Conservation (phyloP, 192 early-diverging fungal species). For the Umbelopsis sp. region DNA sequence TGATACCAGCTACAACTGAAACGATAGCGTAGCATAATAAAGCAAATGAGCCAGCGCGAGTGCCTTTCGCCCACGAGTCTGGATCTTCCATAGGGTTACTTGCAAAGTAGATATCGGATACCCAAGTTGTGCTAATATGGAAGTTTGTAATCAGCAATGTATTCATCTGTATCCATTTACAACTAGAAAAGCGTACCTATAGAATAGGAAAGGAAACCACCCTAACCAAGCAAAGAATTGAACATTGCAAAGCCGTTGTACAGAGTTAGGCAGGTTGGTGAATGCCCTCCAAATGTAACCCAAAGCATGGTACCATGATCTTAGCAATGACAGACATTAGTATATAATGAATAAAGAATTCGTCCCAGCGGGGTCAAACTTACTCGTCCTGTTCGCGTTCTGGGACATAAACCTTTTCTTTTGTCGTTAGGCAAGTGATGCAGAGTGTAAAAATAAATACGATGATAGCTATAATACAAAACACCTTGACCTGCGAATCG, state of each 20-base stretch:
- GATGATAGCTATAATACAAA: constrained; percentile 73
- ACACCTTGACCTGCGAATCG: constrained; percentile 74
- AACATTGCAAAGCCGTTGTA: constrained; percentile 80
- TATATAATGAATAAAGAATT: neutral
- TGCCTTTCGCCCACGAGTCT: constrained; percentile 48
- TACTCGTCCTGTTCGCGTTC: constrained; percentile 40
- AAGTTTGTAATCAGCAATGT: neutral
- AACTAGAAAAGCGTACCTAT: constrained; percentile 57
- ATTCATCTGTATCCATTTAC: neutral
- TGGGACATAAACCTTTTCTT: constrained; percentile 46
- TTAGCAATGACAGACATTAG: constrained; percentile 3
- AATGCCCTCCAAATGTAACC: constrained; percentile 59
- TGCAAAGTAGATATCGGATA: constrained; percentile 54
- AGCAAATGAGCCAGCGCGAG: constrained; percentile 85
- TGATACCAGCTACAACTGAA: constrained; percentile 62
- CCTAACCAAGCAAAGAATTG: constrained; percentile 97
- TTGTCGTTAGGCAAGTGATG: constrained; percentile 67
- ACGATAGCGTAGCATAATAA: constrained; percentile 78
- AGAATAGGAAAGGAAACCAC: constrained; percentile 97
- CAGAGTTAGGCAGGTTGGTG: constrained; percentile 63
- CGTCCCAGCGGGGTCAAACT: neutral
- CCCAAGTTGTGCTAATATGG: constrained; percentile 59
- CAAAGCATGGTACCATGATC: constrained; percentile 45
- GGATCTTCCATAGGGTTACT: constrained; percentile 12
- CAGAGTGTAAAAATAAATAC: constrained; percentile 58